phyloP scores from a whole-genome alignment of 192 early-diverging fungal species.

The Chytriomyces confervae region DNA sequence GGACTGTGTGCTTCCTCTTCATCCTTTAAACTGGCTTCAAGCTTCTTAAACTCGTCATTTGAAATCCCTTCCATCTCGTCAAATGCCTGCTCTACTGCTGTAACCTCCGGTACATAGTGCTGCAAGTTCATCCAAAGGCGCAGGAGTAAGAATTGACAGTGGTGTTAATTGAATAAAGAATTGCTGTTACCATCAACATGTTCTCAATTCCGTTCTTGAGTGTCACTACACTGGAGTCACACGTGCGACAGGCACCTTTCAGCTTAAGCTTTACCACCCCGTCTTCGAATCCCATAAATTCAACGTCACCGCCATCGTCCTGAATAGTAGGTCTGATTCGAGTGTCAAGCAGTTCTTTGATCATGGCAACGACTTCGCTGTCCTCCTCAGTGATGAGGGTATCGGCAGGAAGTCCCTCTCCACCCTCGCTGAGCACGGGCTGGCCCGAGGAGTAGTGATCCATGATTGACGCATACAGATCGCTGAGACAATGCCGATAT shows the following conservation, averaged over 20 bases:
- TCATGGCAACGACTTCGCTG: constrained; percentile 94
- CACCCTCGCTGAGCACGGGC: constrained; percentile 64
- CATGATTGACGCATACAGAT: constrained; percentile 96
- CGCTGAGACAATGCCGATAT: constrained; percentile 34
- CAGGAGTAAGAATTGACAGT: no score
- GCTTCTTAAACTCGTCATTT: constrained; percentile 86
- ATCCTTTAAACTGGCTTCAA: constrained; percentile 60
- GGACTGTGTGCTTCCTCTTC: not conserved
- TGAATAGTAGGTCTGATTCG: constrained; percentile 95
- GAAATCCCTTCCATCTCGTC: constrained; percentile 83
- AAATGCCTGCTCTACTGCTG: constrained; percentile 79
- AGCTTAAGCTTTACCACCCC: constrained; percentile 91
- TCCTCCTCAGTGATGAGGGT: constrained; percentile 80
- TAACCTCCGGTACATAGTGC: constrained; percentile 97
- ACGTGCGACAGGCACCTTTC: constrained; percentile 94
- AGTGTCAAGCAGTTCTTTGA: constrained; percentile 97
- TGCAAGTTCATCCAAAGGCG: constrained; percentile 14
- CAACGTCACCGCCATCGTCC: constrained; percentile 99
- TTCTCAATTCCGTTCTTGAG: constrained; percentile 99
- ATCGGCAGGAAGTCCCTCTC: constrained; percentile 49
- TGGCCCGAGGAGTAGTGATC: constrained; percentile 80
- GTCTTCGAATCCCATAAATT: constrained; percentile 84
- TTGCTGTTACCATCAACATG: constrained; percentile 79
- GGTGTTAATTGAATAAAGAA: not conserved
- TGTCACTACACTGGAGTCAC: constrained; percentile 85